Conservation (phyloP, 2,329 filamentous ascomycete species). For the Fusarium stilboides region DNA sequence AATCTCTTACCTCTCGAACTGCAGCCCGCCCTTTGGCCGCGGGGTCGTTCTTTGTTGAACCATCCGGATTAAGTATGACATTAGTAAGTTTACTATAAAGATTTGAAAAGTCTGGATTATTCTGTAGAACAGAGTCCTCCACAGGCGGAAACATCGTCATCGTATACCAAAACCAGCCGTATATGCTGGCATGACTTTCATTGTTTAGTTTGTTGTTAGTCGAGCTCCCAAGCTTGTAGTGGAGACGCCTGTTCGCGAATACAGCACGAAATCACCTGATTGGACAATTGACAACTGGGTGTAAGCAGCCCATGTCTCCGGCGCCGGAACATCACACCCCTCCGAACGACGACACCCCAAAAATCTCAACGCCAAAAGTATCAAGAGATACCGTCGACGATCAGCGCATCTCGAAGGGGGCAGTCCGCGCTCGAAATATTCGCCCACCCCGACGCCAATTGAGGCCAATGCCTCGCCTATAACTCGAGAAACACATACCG, state of each 20-base stretch:
- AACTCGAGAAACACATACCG: constrained; percentile 9
- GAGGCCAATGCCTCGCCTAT: constrained; percentile 46
- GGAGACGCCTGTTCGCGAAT: constrained; percentile 48
- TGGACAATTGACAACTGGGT: constrained; percentile 10
- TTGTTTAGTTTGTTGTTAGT: constrained; percentile 25
- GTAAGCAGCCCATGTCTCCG: constrained; percentile 13
- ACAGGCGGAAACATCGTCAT: constrained; percentile 70
- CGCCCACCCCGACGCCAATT: constrained; percentile 35
- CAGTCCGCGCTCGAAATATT: constrained; percentile 29
- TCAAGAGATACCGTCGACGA: constrained; percentile 23
- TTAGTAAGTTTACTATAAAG: constrained; percentile 70
- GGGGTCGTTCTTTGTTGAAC: constrained; percentile 69
- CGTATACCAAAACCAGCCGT: constrained; percentile 14
- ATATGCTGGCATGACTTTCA: background rate
- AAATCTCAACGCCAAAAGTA: constrained; percentile 45
- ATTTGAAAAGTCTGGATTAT: constrained; percentile 73
- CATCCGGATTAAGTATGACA: constrained; percentile 69
- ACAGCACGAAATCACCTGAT: constrained; percentile 56
- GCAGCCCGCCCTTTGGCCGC: constrained; percentile 65
- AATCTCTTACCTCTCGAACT: constrained; percentile 63
- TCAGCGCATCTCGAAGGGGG: constrained; percentile 45
- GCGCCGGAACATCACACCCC: constrained; percentile 48
- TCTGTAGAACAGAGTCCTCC: constrained; percentile 67
- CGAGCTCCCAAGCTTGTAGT: constrained; percentile 13
- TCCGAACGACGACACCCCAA: constrained; percentile 43